Evolutionary conservation across 176 grass and related monocot species (phyloP), one percentile per base, ranked within the genome.

Genomic region (Aegilops bicornis): DNA sequence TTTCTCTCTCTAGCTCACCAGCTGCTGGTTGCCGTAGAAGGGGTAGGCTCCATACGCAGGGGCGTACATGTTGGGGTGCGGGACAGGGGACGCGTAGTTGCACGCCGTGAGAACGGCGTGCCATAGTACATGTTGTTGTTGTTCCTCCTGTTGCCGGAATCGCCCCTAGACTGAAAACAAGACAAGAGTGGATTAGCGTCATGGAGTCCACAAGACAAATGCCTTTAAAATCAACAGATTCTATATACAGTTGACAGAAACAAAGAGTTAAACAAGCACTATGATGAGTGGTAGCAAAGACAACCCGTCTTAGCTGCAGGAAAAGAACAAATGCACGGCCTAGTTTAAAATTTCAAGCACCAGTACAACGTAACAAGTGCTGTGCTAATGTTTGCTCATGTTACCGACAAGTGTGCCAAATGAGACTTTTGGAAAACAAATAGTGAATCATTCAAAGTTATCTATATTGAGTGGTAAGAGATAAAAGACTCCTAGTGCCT

Each of bases 61-160:
- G 15, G 92, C 87, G 11, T 94, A 92, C 87, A 90, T 88, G 78
- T 73, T 90, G 16, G 90, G 90, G 83, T 94, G 90, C 4, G 90
- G 90, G 16, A 92, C 73, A 0, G 87, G 90, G 22, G 87, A 87
- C 60, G 87, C 82, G 4, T 94, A 94, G 29, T 88, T 87, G 0
- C 92, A 94, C 90, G 16, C 90, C 86, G 0, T 92, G n/a, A 94
- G 71, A 92, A 90, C 27, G 79, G 90, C 2, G 90, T 58, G 77
- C 93, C 86, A 22, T 90, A 95, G 83, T 92, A 95, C 88, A 88
- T 86, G 27, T 78, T 59, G 20, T 54, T 54, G 17, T 59, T 85
- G 75, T 90, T 95, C 80, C 93, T 92, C 76, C 88, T 64, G 66
- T 81, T 89, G 47, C 86, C 52, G 0, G 68, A 80, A 59, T 95